phyloP scores from a whole-genome alignment of 2,329 filamentous ascomycete genomes.

The Botrytis sinoallii region DNA sequence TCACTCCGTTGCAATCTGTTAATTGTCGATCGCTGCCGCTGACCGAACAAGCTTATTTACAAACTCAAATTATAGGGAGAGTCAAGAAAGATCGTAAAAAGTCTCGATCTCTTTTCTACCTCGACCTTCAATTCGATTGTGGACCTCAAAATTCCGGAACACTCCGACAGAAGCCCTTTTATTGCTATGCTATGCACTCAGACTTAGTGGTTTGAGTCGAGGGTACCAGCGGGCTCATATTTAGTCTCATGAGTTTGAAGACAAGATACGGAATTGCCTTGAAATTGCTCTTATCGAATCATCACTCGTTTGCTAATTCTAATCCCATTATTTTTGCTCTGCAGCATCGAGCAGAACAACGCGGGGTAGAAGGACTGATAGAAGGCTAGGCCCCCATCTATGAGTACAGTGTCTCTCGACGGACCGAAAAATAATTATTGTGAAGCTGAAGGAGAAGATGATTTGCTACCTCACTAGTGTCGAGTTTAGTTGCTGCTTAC shows the following conservation, averaged over 20 bases:
- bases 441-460: background rate
- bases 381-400: background rate
- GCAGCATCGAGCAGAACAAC: background rate
- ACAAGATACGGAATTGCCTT: background rate
- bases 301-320: background rate
- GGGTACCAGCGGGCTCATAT: background rate
- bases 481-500: background rate
- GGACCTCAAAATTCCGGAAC: background rate
- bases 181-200: background rate
- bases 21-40: background rate
- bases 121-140: background rate
- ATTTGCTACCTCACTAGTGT: background rate
- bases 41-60: background rate
- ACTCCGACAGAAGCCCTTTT: background rate
- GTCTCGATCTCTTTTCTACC: background rate
- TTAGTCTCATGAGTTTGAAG: background rate
- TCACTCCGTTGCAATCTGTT: background rate
- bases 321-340: background rate
- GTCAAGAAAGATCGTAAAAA: background rate
- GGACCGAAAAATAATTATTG: background rate
- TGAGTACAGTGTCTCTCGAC: background rate
- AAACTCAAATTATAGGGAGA: background rate
- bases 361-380: background rate
- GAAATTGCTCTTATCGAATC: background rate
- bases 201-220: background rate